Base-by-base conservation (phyloP, 768 basidiomycete genomes). In the Punctularia strigosozonata region DNA sequence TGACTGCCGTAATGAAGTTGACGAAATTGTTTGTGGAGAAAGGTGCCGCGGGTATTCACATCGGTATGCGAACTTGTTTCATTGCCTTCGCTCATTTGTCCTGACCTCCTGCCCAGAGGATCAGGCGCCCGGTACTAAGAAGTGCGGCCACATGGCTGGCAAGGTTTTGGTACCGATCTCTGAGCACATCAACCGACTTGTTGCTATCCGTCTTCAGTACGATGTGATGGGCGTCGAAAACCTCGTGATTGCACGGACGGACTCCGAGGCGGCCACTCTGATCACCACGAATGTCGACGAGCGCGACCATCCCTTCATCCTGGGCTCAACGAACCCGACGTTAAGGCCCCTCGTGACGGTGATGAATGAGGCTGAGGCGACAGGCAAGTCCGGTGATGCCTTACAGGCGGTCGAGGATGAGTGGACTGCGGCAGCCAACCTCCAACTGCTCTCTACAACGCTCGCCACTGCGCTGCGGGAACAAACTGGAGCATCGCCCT, bases 171-270 rank as follows among this genome's bases (percentile, higher is more conserved):
- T 99, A 8, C 92, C 95, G 28, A 90, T 98, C 54, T 76, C 77
- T 31, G 95, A 98, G 67, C 95, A 99, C 63, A 92, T 98, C 63
- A 95, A 95, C 61, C 87, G 95, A 38, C 80, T 99, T 41, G 80
- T 97, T 36, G 92, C 95, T 31, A 94, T 98, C 54, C 88, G 95
- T 20, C 71, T 97, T 31, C 95, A 98, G 63, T 97, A 82, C 55
- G 95, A 98, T 56, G 86, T 99, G 55, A 92, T 98, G 91, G 92
- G 94, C 39, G 90, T 95, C 34, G 83, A 87, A 52, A 97, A 95
- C 61, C 73, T 98, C 48, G 75, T 85, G 51, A 73, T 99, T 55
- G 85, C 91, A 6, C 78, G 95, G 40, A 98, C 95, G 3, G 94
- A 98, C 57, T 92, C 92, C 4, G 94, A 98, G 59, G 94, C 95